A percentile compares a stretch with the other conserved stretches of the same genome.
Evolutionary conservation across 2,329 filamentous ascomycete genomes (phyloP).

Genomic region (Trichoderma hamatum): DNA sequence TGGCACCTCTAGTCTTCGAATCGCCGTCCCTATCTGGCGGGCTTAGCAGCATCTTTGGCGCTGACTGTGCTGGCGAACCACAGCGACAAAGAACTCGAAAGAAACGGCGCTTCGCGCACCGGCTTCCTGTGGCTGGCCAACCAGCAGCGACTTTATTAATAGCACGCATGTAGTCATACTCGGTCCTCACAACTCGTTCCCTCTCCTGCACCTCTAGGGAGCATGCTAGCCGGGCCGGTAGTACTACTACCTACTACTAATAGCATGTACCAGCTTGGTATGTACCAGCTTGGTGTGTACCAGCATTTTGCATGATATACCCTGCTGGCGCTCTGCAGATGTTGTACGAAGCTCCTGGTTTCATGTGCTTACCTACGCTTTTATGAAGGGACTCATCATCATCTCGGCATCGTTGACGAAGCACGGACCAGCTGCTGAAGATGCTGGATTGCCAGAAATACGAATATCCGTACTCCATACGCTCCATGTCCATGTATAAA

Average conservation of each 20-base stretch:
- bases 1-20: neutral
- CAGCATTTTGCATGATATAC: constrained; percentile 3
- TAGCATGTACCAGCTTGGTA: too few species aligned
- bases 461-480: neutral
- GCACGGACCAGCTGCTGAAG: constrained; percentile 9
- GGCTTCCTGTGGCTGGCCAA: neutral
- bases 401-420: constrained; percentile 1
- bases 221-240: neutral
- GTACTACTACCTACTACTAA: too few species aligned
- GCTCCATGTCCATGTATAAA: neutral
- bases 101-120: neutral
- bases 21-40: neutral
- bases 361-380: constrained; percentile 13
- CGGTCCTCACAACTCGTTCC: neutral
- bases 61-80: constrained; percentile 13
- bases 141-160: constrained; percentile 13
- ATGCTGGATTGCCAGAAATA: neutral
- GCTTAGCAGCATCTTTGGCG: neutral
- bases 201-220: neutral
- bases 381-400: constrained; percentile 9
- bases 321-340: constrained; percentile 5
- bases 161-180: constrained; percentile 9
- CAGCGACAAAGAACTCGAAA: neutral
- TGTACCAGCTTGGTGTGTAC: neutral
- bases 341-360: constrained; percentile 15